phyloP scores from a whole-genome alignment of 495 filamentous ascomycete species.

The Aspergillus heteromorphus region DNA sequence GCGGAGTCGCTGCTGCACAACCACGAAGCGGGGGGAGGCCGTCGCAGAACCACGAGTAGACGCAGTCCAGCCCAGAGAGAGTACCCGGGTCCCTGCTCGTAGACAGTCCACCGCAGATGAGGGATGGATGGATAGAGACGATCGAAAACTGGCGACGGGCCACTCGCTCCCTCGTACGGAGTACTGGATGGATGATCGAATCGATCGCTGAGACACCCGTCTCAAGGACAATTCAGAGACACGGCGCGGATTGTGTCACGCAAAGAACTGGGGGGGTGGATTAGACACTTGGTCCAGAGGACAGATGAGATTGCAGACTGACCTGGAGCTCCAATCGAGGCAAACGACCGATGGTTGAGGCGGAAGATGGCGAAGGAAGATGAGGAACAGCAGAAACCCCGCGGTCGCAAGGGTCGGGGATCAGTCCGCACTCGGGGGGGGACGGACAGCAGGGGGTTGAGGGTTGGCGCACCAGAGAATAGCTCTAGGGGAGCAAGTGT shows the following conservation, averaged over 20 bases:
- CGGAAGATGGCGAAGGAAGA: neutral
- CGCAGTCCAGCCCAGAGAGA: neutral
- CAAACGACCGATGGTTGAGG: neutral
- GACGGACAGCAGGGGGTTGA: neutral
- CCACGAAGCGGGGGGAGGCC: neutral
- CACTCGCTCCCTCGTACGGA: too few species aligned
- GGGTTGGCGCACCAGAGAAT: neutral
- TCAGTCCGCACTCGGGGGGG: neutral
- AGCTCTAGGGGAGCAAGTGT: neutral
- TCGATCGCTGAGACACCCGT: neutral
- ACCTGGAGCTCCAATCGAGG: slow-evolving; percentile 5
- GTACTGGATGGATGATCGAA: too few species aligned
- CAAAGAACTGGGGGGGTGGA: neutral
- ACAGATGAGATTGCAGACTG: slow-evolving; percentile 2
- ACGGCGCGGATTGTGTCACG: neutral
- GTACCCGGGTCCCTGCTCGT: too few species aligned
- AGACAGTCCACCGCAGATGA: too few species aligned
- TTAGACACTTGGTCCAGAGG: neutral
- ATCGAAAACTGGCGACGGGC: too few species aligned
- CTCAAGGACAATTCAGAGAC: neutral
- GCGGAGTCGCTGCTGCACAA: slow-evolving; percentile 8
- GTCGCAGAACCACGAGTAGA: neutral
- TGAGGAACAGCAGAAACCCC: slow-evolving; percentile 3
- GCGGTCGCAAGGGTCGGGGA: slow-evolving; percentile 8
- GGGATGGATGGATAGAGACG: too few species aligned